Evolutionary conservation across 208 protist species (phyloP).

Genomic region (Wallacemonas sp.): DNA sequence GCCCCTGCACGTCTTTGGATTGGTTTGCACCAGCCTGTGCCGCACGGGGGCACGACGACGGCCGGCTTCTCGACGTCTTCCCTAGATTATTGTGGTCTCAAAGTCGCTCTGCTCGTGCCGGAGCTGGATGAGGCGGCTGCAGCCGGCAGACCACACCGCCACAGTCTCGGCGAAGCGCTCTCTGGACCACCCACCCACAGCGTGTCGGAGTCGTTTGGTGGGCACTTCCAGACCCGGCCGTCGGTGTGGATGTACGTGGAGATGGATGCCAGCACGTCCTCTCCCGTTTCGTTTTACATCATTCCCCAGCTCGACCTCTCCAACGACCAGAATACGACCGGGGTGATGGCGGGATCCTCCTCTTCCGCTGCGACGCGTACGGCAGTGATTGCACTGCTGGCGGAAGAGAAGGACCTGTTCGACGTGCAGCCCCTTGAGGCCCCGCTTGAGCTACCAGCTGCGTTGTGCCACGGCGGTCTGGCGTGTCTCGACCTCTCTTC

Average conservation of each 20-base stretch:
- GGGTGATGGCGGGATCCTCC: neutral
- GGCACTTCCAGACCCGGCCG: slow-evolving; percentile 33
- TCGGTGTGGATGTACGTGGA: slow-evolving; percentile 78
- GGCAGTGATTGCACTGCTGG: slow-evolving; percentile 38
- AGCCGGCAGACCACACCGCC: neutral
- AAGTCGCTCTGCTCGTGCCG: slow-evolving; percentile 33
- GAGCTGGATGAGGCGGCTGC: neutral
- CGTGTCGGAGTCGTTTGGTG: slow-evolving; percentile 56
- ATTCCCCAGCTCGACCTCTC: slow-evolving; percentile 42
- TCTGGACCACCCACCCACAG: slow-evolving; percentile 15
- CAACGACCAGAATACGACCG: slow-evolving; percentile 1
- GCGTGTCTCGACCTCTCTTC: slow-evolving; percentile 39
- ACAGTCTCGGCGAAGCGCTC: slow-evolving; percentile 1
- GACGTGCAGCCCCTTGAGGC: slow-evolving; percentile 30
- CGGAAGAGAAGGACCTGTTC: slow-evolving; percentile 23
- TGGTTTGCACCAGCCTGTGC: slow-evolving; percentile 49
- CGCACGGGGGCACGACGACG: neutral
- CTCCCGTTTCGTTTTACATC: slow-evolving; percentile 37
- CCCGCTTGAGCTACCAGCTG: slow-evolving; percentile 45
- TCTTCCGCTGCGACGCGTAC: neutral
- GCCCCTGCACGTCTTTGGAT: slow-evolving; percentile 50
- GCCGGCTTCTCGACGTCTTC: neutral
- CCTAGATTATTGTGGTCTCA: slow-evolving; percentile 28
- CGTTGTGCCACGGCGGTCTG: slow-evolving; percentile 41
- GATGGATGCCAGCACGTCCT: slow-evolving; percentile 19